Evolutionary conservation across 2,329 filamentous ascomycete species (phyloP).

Genomic region (Huntiella abstrusa): DNA sequence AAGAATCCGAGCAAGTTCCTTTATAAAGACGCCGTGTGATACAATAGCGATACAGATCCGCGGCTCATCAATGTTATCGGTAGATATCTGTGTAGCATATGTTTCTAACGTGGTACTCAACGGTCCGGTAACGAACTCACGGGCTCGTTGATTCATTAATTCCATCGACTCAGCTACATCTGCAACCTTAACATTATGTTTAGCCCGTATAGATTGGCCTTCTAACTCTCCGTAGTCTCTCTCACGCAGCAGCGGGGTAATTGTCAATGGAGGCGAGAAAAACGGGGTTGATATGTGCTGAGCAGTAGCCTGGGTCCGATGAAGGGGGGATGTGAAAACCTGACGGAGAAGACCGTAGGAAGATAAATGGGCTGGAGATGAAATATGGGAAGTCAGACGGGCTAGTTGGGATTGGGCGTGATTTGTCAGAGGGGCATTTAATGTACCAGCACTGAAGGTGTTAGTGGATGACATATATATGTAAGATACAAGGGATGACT

Average conservation of each 20-base stretch:
- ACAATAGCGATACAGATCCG: conserved; percentile 41
- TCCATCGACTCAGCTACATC: conserved; percentile 47
- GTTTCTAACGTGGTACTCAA: background rate
- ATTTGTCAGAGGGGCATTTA: conserved; percentile 62
- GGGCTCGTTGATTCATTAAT: conserved; percentile 44
- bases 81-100: background rate
- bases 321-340: conserved; percentile 61
- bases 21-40: conserved; percentile 68
- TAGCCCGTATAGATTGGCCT: conserved; percentile 35
- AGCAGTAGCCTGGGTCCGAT: conserved; percentile 55
- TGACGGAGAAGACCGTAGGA: conserved; percentile 20
- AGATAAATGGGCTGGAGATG: conserved; percentile 13
- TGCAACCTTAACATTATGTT: conserved; percentile 16
- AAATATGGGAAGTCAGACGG: conserved; percentile 47
- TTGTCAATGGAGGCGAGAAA: conserved; percentile 6
- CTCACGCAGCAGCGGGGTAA: conserved; percentile 37
- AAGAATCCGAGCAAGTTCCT: conserved; percentile 45
- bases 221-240: conserved; percentile 58
- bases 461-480: conserved; percentile 6
- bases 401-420: conserved; percentile 68
- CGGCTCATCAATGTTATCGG: conserved; percentile 2
- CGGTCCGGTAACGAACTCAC: conserved; percentile 50
- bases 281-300: conserved; percentile 43
- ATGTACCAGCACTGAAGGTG: conserved; percentile 46
- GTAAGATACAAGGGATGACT: conserved; percentile 14